These are phyloP conservation scores for Solanum hybrid DNA, from an alignment of 305 asterid genomes.

Conservation along the genomic window DNA sequence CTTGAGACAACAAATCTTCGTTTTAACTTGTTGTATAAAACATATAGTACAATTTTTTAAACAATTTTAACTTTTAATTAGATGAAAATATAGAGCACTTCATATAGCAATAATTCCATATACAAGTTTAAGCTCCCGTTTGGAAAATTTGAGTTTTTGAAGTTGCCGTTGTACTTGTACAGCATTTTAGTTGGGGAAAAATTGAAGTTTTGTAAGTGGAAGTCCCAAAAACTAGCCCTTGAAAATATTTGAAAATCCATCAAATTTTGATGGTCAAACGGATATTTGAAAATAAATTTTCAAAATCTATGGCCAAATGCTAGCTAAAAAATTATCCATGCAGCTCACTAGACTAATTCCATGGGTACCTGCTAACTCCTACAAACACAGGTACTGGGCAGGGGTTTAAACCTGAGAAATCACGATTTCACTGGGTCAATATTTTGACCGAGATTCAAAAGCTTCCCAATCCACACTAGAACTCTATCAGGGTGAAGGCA, in stretches of 20 bases:
- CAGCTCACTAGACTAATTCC: background rate
- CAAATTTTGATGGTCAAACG: background rate
- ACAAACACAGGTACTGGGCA: background rate
- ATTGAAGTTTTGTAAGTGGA: background rate
- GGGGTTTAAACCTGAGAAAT: background rate
- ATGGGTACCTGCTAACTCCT: background rate
- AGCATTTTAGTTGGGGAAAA: background rate
- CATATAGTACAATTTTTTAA: background rate
- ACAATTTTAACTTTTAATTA: background rate
- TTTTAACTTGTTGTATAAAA: background rate
- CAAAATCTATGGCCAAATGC: background rate
- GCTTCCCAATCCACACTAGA: background rate
- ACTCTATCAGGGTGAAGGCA: background rate
- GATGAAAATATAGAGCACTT: background rate
- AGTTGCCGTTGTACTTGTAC: background rate
- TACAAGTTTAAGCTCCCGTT: background rate
- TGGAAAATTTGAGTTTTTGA: background rate
- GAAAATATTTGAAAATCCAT: background rate
- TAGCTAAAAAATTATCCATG: background rate
- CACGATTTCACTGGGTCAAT: background rate
- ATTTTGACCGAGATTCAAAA: background rate
- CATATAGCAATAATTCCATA: background rate
- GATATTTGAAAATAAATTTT: background rate
- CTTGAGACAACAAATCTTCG: background rate
- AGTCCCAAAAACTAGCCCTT: background rate